A percentile compares a stretch with the other conserved stretches of the same genome.
Conservation (phyloP, 805 yeast genomes). For the Metschnikowia continentalis region DNA sequence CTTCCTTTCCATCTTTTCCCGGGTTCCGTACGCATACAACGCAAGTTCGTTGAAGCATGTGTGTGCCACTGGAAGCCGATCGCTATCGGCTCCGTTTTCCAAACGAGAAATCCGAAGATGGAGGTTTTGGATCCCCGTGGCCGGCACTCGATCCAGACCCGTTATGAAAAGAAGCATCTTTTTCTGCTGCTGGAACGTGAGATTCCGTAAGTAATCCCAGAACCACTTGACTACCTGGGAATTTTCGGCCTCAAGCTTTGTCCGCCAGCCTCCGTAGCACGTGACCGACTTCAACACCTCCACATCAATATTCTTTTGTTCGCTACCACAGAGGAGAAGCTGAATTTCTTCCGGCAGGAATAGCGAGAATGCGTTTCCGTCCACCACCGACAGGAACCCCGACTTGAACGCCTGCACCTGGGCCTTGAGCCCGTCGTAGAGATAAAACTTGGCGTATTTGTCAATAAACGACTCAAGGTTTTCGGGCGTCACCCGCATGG, state of each 20-base stretch:
- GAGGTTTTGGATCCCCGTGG: constrained; percentile 81
- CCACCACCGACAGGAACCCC: constrained; percentile 76
- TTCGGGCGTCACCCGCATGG: constrained; percentile 49
- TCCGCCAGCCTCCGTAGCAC: constrained; percentile 61
- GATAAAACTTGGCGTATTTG: constrained; percentile 55
- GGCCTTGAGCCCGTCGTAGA: constrained; percentile 49
- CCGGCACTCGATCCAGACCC: constrained; percentile 89
- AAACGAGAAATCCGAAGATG: constrained; percentile 62
- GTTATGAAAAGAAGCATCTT: constrained; percentile 73
- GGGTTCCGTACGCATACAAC: constrained; percentile 57
- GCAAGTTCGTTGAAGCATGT: constrained; percentile 93
- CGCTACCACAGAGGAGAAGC: constrained; percentile 70
- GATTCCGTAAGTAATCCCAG: constrained; percentile 68
- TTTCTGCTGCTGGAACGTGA: constrained; percentile 49
- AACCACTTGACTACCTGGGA: constrained; percentile 66
- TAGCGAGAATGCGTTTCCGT: constrained; percentile 73
- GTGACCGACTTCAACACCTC: constrained; percentile 67
- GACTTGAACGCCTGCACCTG: constrained; percentile 56
- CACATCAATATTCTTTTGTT: constrained; percentile 62
- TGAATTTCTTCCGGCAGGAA: constrained; percentile 83
- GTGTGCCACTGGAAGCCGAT: constrained; percentile 77
- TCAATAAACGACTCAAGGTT: constrained; percentile 62
- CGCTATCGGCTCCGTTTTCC: constrained; percentile 28
- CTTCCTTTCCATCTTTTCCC: constrained; percentile 54
- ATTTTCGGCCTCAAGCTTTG: constrained; percentile 32